Evolutionary conservation across 208 protist genomes (phyloP).

Genomic region (Leishmania major): DNA sequence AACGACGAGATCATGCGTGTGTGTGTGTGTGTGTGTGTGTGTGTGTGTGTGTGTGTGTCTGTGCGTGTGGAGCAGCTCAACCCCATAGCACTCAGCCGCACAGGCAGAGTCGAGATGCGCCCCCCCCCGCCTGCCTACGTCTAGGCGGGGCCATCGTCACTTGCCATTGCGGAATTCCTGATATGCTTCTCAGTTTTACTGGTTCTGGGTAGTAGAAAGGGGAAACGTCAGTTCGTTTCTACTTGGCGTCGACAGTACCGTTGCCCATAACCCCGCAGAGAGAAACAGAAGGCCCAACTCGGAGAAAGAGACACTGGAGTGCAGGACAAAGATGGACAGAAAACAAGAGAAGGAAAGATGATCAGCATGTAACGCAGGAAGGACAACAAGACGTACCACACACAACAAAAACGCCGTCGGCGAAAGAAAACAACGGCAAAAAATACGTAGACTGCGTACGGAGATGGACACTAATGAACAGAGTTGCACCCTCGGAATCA

Average conservation of each 20-base stretch:
- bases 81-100: background rate
- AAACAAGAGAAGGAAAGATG: conserved; percentile 2
- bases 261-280: background rate
- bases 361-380: background rate
- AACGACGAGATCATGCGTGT: background rate
- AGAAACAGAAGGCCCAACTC: background rate
- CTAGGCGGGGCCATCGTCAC: background rate
- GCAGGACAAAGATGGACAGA: background rate
- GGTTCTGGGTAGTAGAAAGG: background rate
- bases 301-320: conserved; percentile 5
- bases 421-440: background rate
- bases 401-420: background rate
- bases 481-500: background rate
- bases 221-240: background rate
- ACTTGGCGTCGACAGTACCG: background rate
- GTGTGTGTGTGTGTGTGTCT: background rate
- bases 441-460: background rate
- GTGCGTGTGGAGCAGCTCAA: background rate
- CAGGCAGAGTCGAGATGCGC: background rate
- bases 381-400: conserved; percentile 10
- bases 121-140: too few relatives aligned
- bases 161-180: background rate
- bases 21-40: background rate
- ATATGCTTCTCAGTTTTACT: background rate
- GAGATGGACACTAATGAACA: background rate